Evolutionary conservation across 345 rosid genomes (phyloP).

Genomic region (Cardamine resedifolia): DNA sequence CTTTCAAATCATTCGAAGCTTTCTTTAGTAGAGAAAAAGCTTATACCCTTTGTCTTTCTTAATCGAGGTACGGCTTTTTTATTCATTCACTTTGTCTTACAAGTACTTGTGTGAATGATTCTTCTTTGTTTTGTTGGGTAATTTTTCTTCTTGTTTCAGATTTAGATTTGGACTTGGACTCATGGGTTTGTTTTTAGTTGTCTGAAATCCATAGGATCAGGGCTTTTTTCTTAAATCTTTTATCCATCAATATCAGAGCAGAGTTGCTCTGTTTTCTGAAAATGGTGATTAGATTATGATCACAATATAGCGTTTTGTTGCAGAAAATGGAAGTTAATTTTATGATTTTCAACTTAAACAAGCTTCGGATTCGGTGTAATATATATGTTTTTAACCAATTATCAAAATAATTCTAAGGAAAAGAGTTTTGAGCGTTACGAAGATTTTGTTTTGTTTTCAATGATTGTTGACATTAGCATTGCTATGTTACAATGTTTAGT

Average conservation of each 20-base stretch:
- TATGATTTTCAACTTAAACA: neutral
- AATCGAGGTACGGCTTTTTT: slow-evolving; percentile 25
- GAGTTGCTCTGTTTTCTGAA: neutral
- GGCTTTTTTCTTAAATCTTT: neutral
- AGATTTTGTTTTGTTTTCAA: neutral
- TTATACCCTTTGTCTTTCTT: slow-evolving; percentile 20
- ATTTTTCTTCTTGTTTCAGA: slow-evolving; percentile 24
- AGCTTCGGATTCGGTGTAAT: neutral
- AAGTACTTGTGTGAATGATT: slow-evolving; percentile 18
- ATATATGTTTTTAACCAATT: neutral
- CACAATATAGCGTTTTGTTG: neutral
- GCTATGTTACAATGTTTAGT: slow-evolving; percentile 8
- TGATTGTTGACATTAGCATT: slow-evolving; percentile 25
- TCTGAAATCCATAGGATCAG: neutral
- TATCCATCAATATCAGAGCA: neutral
- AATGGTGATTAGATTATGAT: slow-evolving; percentile 6
- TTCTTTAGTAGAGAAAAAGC: neutral
- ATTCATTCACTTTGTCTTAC: slow-evolving; percentile 8
- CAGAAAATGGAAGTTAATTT: neutral
- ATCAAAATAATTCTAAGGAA: neutral
- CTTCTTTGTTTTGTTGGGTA: neutral
- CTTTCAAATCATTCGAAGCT: slow-evolving; percentile 13
- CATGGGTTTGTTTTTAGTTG: slow-evolving; percentile 10
- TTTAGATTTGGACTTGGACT: slow-evolving; percentile 12
- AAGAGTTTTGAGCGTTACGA: neutral